These are phyloP conservation scores for Botrytis galanthina DNA, from an alignment of 2,329 filamentous ascomycete genomes.

Conservation along the genomic window DNA sequence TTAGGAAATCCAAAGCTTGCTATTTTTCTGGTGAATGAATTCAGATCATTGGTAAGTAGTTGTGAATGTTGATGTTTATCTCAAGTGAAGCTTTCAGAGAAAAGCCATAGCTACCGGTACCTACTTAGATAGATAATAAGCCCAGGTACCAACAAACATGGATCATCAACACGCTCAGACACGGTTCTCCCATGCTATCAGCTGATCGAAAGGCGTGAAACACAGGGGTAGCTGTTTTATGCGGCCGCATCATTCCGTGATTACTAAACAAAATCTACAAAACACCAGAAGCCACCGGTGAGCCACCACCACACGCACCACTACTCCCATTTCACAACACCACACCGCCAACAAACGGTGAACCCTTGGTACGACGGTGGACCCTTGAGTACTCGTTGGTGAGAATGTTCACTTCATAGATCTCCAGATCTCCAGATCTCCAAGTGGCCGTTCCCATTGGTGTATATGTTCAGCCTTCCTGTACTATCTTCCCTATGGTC, in stretches of 20 bases:
- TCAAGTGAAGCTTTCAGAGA: neutral
- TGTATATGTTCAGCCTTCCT: neutral
- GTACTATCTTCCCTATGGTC: neutral
- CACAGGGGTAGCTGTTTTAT: neutral
- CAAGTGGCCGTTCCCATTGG: neutral
- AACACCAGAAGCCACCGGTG: neutral
- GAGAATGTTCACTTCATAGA: neutral
- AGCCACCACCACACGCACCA: neutral
- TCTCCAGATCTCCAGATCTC: neutral
- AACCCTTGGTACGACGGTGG: neutral
- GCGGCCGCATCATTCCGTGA: conserved; percentile 5
- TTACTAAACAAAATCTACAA: neutral
- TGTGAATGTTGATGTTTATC: neutral
- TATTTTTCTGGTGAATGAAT: neutral
- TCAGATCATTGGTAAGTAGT: neutral
- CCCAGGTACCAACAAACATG: neutral
- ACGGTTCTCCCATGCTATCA: neutral
- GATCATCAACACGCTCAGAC: neutral
- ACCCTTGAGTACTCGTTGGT: neutral
- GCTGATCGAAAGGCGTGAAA: neutral
- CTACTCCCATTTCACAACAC: neutral
- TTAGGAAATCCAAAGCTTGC: neutral
- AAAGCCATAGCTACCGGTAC: neutral
- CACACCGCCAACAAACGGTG: neutral
- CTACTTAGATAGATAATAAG: neutral